These are phyloP conservation scores for Heterococcus sp. DNA, from an alignment of 108 stramenopile genomes.

Conservation along the genomic window DNA sequence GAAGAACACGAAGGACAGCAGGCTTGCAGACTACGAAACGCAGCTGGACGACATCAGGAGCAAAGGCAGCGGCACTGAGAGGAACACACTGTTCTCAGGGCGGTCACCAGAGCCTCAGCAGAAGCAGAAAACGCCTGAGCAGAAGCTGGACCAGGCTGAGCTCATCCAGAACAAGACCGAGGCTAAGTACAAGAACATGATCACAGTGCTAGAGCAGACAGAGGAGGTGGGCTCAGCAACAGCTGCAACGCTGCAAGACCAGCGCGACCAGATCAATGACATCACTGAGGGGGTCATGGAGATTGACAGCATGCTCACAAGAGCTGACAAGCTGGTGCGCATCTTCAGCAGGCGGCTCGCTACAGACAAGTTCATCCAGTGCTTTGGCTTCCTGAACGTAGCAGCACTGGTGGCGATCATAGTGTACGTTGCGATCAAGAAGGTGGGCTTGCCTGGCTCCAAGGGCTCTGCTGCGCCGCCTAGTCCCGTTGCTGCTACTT, in stretches of 20 bases:
- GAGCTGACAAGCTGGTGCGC: constrained; percentile 83
- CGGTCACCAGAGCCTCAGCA: background rate
- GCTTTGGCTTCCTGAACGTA: constrained; percentile 81
- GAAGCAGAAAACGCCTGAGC: constrained; percentile 1
- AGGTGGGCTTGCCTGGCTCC: background rate
- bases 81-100: background rate
- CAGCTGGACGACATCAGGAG: background rate
- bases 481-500: background rate
- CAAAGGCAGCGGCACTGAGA: background rate
- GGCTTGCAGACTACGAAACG: background rate
- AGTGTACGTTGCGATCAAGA: constrained; percentile 66
- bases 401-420: constrained; percentile 75
- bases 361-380: constrained; percentile 87
- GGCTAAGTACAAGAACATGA: constrained; percentile 28
- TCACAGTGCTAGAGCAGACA: constrained; percentile 39
- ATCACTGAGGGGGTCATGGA: constrained; percentile 81
- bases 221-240: constrained; percentile 32
- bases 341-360: constrained; percentile 88
- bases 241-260: constrained; percentile 64
- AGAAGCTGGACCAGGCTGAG: constrained; percentile 14
- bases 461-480: background rate
- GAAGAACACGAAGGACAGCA: background rate
- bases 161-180: constrained; percentile 34
- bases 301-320: constrained; percentile 74
- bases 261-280: constrained; percentile 74